phyloP scores from a whole-genome alignment of 2,329 filamentous ascomycete genomes.

The Scedosporium aurantiacum region DNA sequence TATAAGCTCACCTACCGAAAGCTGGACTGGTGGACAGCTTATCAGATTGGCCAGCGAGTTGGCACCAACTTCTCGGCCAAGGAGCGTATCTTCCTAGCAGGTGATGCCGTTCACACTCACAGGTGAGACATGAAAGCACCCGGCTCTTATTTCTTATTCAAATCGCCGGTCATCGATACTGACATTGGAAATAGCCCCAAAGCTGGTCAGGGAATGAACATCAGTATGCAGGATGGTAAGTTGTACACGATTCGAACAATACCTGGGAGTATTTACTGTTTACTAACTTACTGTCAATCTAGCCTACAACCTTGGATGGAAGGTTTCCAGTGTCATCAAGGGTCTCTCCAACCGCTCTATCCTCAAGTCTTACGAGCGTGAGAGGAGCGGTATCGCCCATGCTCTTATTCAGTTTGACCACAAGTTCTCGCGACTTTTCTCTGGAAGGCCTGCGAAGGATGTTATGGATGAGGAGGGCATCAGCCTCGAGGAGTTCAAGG shows the following conservation, averaged over 20 bases:
- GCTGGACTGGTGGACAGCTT: conserved; percentile 56
- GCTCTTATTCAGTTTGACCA: conserved; percentile 35
- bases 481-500: conserved; percentile 50
- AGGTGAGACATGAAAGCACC: background rate
- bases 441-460: conserved; percentile 43
- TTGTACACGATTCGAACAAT: background rate
- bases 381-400: conserved; percentile 35
- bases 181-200: conserved; percentile 29
- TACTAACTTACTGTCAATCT: background rate
- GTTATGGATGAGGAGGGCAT: conserved; percentile 51
- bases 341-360: conserved; percentile 26
- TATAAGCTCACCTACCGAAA: conserved; percentile 54
- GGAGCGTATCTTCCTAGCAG: conserved; percentile 53
- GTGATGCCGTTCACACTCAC: conserved; percentile 37
- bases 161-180: background rate
- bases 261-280: background rate
- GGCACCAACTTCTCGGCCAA: conserved; percentile 39
- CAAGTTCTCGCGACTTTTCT: conserved; percentile 40
- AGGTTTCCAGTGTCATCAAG: conserved; percentile 19
- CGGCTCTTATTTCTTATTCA: background rate
- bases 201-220: conserved; percentile 56
- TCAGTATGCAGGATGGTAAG: conserved; percentile 47
- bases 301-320: conserved; percentile 31
- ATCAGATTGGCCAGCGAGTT: conserved; percentile 53
- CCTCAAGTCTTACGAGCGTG: conserved; percentile 37